phyloP scores from a whole-genome alignment of 2,329 filamentous ascomycete genomes.

The Epichloe glyceriae region DNA sequence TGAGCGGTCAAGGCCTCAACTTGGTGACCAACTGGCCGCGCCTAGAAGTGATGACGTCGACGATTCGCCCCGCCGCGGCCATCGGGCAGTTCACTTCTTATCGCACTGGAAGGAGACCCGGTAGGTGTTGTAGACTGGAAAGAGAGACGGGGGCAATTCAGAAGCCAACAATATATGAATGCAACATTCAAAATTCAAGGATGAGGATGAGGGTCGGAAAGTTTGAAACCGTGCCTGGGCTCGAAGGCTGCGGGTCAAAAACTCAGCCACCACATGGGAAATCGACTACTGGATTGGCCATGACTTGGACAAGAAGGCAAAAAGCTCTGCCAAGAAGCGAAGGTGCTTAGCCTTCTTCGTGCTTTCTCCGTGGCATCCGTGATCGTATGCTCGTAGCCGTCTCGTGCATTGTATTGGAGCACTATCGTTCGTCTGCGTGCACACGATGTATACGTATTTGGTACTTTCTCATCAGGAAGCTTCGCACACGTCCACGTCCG shows the following conservation, averaged over 20 bases:
- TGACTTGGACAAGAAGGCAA: neutral
- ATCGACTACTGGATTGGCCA: neutral
- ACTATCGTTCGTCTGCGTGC: too few species aligned
- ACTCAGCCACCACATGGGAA: neutral
- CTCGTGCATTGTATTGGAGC: neutral
- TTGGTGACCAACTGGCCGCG: too few species aligned
- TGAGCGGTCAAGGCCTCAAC: neutral
- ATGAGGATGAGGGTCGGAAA: neutral
- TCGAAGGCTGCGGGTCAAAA: neutral
- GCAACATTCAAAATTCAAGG: too few species aligned
- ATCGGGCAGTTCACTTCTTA: too few species aligned
- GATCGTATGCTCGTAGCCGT: neutral
- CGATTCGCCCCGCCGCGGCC: neutral
- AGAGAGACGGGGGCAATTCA: too few species aligned
- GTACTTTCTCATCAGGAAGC: too few species aligned
- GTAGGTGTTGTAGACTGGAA: too few species aligned
- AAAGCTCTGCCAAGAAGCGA: neutral
- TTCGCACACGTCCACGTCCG: too few species aligned
- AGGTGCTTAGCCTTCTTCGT: neutral
- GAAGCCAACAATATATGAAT: too few species aligned
- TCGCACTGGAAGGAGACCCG: too few species aligned
- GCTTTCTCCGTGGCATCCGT: neutral
- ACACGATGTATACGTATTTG: too few species aligned
- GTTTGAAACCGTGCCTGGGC: neutral
- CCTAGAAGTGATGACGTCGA: neutral